Evolutionary conservation across 345 rosid genomes (phyloP).

Genomic region (Boechera retrofracta): DNA sequence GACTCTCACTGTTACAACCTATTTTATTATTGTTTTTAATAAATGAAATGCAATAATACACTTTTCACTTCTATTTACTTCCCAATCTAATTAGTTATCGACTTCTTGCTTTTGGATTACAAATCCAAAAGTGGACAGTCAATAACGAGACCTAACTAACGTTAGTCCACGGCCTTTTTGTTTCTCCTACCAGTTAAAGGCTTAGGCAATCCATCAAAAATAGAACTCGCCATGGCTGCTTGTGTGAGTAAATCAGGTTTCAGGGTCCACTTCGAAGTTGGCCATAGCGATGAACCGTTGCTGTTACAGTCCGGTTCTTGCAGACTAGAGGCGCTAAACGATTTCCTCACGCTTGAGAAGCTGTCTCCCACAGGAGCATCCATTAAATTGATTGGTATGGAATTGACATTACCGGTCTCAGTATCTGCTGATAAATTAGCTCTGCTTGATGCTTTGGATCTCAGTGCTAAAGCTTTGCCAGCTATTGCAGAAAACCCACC

Average conservation of each 20-base stretch:
- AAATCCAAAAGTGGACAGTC: slow-evolving; percentile 12
- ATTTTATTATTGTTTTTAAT: not conserved
- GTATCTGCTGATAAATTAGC: slow-evolving; percentile 45
- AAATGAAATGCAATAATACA: slow-evolving; percentile 31
- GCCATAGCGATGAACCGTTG: slow-evolving; percentile 54
- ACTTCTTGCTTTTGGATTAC: slow-evolving; percentile 29
- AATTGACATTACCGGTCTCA: slow-evolving; percentile 36
- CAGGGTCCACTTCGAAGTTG: slow-evolving; percentile 63
- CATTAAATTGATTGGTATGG: slow-evolving; percentile 37
- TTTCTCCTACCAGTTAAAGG: slow-evolving; percentile 66
- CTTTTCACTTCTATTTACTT: slow-evolving; percentile 26
- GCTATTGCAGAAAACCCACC: slow-evolving; percentile 54
- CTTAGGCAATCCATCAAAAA: slow-evolving; percentile 79
- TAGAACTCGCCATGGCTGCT: slow-evolving; percentile 62
- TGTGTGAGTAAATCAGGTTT: slow-evolving; percentile 69
- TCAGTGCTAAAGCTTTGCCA: slow-evolving; percentile 66
- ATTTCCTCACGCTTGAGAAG: slow-evolving; percentile 62
- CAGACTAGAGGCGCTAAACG: slow-evolving; percentile 76
- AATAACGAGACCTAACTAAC: slow-evolving; percentile 6
- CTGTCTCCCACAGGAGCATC: slow-evolving; percentile 50
- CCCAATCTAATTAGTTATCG: not conserved
- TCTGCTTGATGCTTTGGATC: slow-evolving; percentile 62
- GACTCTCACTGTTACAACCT: slow-evolving; percentile 9
- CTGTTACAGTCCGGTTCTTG: slow-evolving; percentile 57
- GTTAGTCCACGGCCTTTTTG: slow-evolving; percentile 85